Conservation (phyloP, 768 basidiomycete genomes). For the Candolleomyces efflorescens region DNA sequence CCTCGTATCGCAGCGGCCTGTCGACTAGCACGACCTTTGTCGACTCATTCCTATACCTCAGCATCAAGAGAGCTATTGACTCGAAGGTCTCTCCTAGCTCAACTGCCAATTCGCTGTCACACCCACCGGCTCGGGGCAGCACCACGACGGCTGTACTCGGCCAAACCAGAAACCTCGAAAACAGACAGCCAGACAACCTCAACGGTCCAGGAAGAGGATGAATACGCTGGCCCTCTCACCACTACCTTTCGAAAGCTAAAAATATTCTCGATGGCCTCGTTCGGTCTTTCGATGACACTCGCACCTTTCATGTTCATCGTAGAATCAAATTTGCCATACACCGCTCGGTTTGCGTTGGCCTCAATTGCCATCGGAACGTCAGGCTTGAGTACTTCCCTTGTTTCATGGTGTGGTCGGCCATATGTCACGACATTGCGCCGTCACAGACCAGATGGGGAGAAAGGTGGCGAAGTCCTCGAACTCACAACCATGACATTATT, state of each 20-base stretch:
- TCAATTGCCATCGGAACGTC: conserved; percentile 69
- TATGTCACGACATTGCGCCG: conserved; percentile 66
- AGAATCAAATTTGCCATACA: conserved; percentile 69
- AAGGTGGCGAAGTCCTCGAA: conserved; percentile 53
- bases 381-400: conserved; percentile 67
- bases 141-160: conserved; percentile 9
- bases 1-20: background rate
- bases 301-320: conserved; percentile 80
- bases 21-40: background rate
- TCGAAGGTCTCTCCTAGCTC: background rate
- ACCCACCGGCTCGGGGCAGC: conserved; percentile 1
- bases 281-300: conserved; percentile 62
- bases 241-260: conserved; percentile 75
- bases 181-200: conserved; percentile 3
- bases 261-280: conserved; percentile 77
- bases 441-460: conserved; percentile 39
- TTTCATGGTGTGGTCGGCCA: conserved; percentile 66
- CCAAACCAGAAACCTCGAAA: conserved; percentile 8
- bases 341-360: conserved; percentile 65
- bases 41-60: background rate
- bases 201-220: conserved; percentile 18
- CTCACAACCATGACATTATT: conserved; percentile 63
- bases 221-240: conserved; percentile 72
- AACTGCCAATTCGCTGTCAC: background rate
- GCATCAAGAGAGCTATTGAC: background rate